phyloP scores from a whole-genome alignment of 805 yeast species.

The Suhomyces sp. region DNA sequence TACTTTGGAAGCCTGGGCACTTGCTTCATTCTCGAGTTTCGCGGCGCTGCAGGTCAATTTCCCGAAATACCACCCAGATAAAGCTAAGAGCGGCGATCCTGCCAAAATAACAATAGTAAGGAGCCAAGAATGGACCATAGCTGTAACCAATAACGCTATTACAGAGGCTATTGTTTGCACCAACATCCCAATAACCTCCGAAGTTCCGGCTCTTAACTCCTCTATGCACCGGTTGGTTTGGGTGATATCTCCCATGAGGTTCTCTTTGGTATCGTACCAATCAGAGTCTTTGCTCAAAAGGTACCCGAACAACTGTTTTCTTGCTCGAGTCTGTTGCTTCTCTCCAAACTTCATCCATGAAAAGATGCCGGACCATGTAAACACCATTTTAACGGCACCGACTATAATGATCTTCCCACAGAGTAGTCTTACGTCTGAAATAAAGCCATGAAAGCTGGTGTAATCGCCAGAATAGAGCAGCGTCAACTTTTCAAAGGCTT shows the following conservation, averaged over 20 bases:
- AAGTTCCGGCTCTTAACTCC: slow-evolving; percentile 63
- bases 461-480: slow-evolving; percentile 29
- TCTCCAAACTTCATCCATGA: slow-evolving; percentile 75
- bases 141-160: slow-evolving; percentile 53
- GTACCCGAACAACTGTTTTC: slow-evolving; percentile 43
- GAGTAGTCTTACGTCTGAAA: slow-evolving; percentile 21
- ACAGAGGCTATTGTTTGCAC: slow-evolving; percentile 53
- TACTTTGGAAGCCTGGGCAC: slow-evolving; percentile 55
- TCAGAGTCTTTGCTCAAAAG: slow-evolving; percentile 45
- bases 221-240: slow-evolving; percentile 72
- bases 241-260: slow-evolving; percentile 59
- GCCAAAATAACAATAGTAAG: slow-evolving; percentile 76
- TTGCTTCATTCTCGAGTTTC: slow-evolving; percentile 51
- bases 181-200: slow-evolving; percentile 62
- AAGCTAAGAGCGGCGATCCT: slow-evolving; percentile 63
- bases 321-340: slow-evolving; percentile 55
- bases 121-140: slow-evolving; percentile 81
- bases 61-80: slow-evolving; percentile 50
- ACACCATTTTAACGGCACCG: slow-evolving; percentile 29
- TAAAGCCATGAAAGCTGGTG: slow-evolving; percentile 24
- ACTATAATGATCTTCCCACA: slow-evolving; percentile 33
- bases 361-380: slow-evolving; percentile 52
- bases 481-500: slow-evolving; percentile 46
- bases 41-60: slow-evolving; percentile 49
- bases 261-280: slow-evolving; percentile 63